These are phyloP conservation scores for Russula griseocarnosa DNA, from an alignment of 768 basidiomycete species.

Conservation along the genomic window DNA sequence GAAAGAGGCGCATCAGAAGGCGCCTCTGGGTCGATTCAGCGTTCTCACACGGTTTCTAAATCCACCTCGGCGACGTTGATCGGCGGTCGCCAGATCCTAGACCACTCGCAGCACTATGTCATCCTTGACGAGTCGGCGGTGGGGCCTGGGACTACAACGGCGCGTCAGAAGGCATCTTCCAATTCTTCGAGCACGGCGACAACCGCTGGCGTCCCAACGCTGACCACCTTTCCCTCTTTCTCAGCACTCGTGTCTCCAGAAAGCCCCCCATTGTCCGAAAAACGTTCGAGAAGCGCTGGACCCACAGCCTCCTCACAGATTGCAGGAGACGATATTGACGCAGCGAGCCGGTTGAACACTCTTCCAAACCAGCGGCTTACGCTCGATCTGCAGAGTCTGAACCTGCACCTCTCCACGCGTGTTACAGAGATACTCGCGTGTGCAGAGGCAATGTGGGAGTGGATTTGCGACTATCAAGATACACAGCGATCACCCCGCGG, in stretches of 20 bases:
- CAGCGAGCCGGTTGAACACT: slow-evolving; percentile 31
- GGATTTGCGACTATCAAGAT: slow-evolving; percentile 52
- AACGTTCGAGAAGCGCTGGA: background rate
- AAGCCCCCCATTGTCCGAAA: background rate
- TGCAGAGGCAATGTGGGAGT: slow-evolving; percentile 78
- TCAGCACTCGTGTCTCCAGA: slow-evolving; percentile 1
- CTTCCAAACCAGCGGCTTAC: slow-evolving; percentile 54
- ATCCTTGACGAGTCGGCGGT: slow-evolving; percentile 42
- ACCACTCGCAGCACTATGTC: slow-evolving; percentile 42
- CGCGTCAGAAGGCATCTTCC: slow-evolving; percentile 18
- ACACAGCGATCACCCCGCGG: slow-evolving; percentile 9
- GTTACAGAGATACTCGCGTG: slow-evolving; percentile 65
- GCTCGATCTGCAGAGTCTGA: slow-evolving; percentile 55
- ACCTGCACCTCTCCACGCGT: slow-evolving; percentile 59
- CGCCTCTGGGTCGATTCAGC: slow-evolving; percentile 1
- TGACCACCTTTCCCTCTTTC: background rate
- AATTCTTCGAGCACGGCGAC: background rate
- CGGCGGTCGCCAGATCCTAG: slow-evolving; percentile 15
- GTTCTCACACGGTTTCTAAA: background rate
- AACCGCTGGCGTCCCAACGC: slow-evolving; percentile 3
- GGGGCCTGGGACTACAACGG: slow-evolving; percentile 39
- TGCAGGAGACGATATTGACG: background rate
- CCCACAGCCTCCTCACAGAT: background rate
- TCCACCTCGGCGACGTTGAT: slow-evolving; percentile 5
- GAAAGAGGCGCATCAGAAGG: background rate